A percentile compares a stretch with the other conserved stretches of the same genome.
Evolutionary conservation across 192 early-diverging fungal species (phyloP).

Genomic region (Piromyces finnis): DNA sequence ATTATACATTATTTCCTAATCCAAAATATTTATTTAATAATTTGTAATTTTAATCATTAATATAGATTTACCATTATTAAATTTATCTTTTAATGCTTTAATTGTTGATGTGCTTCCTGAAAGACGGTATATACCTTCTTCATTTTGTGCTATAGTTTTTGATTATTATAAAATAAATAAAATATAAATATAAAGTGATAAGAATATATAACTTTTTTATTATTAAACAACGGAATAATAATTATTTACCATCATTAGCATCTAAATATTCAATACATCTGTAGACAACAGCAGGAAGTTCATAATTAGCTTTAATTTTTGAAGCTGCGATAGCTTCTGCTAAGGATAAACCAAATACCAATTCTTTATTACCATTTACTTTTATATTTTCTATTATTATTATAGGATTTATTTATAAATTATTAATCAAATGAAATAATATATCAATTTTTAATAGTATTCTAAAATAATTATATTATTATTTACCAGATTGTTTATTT

Average conservation of each 20-base stretch:
- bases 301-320: slow-evolving; percentile 51
- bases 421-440: no score
- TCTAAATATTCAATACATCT: slow-evolving; percentile 94
- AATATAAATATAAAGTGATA: not conserved
- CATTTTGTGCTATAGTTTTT: slow-evolving; percentile 37
- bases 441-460: no score
- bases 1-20: no score
- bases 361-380: not conserved
- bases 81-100: slow-evolving; percentile 55
- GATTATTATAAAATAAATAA: not conserved
- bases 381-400: not conserved
- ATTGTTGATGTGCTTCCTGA: slow-evolving; percentile 61
- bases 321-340: slow-evolving; percentile 58
- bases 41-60: no score
- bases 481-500: not conserved
- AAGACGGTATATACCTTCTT: slow-evolving; percentile 90
- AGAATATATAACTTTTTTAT: no score
- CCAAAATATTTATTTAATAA: no score
- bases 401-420: no score
- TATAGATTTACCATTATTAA: slow-evolving; percentile 50
- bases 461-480: not conserved
- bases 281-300: slow-evolving; percentile 79
- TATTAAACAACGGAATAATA: no score
- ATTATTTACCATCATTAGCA: slow-evolving; percentile 37
- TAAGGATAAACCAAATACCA: slow-evolving; percentile 73